A percentile compares a stretch with the other conserved stretches of the same genome.
phyloP scores from a whole-genome alignment of 441 rosid species.

The Jatropha multifida region DNA sequence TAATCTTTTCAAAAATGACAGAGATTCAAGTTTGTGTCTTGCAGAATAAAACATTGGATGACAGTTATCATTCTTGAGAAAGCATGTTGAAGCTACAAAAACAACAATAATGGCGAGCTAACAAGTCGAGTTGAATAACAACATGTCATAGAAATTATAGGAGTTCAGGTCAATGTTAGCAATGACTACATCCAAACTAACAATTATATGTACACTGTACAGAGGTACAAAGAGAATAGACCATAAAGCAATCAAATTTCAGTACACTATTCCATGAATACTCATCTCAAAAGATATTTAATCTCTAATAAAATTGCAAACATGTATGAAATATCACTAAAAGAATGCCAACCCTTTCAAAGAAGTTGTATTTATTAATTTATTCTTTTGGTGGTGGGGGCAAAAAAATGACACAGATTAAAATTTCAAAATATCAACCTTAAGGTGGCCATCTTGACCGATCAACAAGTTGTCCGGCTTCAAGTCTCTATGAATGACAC shows the following conservation, averaged over 20 bases:
- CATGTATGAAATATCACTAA: neutral
- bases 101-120: neutral
- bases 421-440: slow-evolving; percentile 52
- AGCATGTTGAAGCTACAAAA: neutral
- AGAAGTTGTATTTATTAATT: neutral
- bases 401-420: neutral
- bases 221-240: neutral
- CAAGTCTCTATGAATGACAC: slow-evolving; percentile 94
- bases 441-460: slow-evolving; percentile 96
- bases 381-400: neutral
- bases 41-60: neutral
- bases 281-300: neutral
- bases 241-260: neutral
- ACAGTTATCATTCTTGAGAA: neutral
- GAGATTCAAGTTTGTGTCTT: neutral
- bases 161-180: neutral
- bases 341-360: neutral
- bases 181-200: neutral
- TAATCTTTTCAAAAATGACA: neutral
- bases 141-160: too few species aligned
- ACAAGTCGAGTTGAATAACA: neutral
- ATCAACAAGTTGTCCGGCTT: slow-evolving; percentile 99
- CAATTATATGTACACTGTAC: neutral
- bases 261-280: neutral
- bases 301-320: neutral